Evolutionary conservation across 1,284 basidiomycete species (phyloP).

Genomic region (Trametes hirsuta): DNA sequence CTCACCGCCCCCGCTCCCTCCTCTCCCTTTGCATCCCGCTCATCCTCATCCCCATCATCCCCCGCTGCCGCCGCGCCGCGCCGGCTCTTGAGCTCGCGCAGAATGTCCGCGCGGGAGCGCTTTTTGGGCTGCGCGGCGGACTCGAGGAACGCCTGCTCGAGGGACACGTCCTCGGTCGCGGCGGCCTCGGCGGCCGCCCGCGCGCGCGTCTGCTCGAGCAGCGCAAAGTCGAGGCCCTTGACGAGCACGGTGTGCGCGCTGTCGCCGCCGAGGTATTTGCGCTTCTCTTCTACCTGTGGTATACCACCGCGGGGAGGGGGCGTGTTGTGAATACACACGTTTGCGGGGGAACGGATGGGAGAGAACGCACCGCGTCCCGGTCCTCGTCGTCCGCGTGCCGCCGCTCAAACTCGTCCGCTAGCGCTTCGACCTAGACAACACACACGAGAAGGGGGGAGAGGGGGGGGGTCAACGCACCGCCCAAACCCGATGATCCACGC

Average conservation of each 20-base stretch:
- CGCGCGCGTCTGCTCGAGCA: constrained; percentile 85
- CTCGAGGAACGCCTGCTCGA: constrained; percentile 74
- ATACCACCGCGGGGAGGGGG: too few species aligned
- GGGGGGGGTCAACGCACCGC: background rate
- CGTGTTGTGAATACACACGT: background rate
- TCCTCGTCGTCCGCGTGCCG: constrained; percentile 57
- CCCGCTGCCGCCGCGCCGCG: constrained; percentile 31
- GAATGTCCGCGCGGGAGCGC: constrained; percentile 72
- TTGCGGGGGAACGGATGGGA: background rate
- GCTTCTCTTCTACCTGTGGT: constrained; percentile 70
- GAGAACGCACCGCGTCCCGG: constrained; percentile 53
- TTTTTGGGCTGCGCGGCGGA: constrained; percentile 50
- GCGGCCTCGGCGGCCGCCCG: constrained; percentile 51
- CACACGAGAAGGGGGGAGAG: background rate
- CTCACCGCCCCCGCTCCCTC: constrained; percentile 11
- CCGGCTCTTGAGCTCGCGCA: constrained; percentile 73
- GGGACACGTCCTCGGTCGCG: constrained; percentile 72
- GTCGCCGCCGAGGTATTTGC: constrained; percentile 88
- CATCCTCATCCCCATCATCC: background rate
- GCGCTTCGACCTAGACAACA: constrained; percentile 66
- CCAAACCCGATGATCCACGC: too few species aligned
- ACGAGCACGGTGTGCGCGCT: constrained; percentile 84
- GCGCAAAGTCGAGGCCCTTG: constrained; percentile 88
- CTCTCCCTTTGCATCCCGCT: constrained; percentile 1
- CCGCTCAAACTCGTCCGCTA: constrained; percentile 81